Conservation (phyloP, 2,329 filamentous ascomycete species). For the Monosporascus sp. region DNA sequence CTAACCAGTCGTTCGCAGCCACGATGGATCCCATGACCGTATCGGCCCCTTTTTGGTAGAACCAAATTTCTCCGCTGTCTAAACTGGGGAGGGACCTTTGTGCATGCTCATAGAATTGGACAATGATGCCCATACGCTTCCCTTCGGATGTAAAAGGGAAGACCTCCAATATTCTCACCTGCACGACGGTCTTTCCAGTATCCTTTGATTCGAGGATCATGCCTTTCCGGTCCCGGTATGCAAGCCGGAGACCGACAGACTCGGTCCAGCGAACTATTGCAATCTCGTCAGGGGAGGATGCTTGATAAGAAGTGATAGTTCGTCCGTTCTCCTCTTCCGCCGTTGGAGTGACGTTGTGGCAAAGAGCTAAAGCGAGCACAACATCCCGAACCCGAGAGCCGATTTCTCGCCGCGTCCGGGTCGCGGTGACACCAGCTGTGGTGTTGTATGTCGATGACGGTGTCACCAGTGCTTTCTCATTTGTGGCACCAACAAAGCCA, state of each 20-base stretch:
- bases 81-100: conserved; percentile 43
- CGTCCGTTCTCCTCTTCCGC: conserved; percentile 77
- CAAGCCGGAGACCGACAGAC: conserved; percentile 78
- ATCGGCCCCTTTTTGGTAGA: conserved; percentile 97
- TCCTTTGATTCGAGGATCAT: conserved; percentile 78
- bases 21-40: conserved; percentile 98
- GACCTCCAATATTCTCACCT: conserved; percentile 83
- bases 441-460: conserved; percentile 67
- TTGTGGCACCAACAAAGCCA: conserved; percentile 57
- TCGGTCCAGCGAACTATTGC: conserved; percentile 97
- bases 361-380: conserved; percentile 84
- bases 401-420: conserved; percentile 86
- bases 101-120: conserved; percentile 68
- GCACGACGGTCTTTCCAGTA: conserved; percentile 69
- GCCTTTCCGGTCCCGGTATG: conserved; percentile 78
- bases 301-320: conserved; percentile 81
- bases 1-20: conserved; percentile 93
- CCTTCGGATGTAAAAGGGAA: conserved; percentile 98
- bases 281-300: conserved; percentile 95
- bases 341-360: conserved; percentile 95
- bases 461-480: conserved; percentile 58
- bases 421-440: conserved; percentile 59
- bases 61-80: conserved; percentile 80
- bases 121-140: conserved; percentile 96
- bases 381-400: conserved; percentile 89